Base-by-base conservation (phyloP, 192 early-diverging fungal genomes). In the Coemansia sp. region DNA sequence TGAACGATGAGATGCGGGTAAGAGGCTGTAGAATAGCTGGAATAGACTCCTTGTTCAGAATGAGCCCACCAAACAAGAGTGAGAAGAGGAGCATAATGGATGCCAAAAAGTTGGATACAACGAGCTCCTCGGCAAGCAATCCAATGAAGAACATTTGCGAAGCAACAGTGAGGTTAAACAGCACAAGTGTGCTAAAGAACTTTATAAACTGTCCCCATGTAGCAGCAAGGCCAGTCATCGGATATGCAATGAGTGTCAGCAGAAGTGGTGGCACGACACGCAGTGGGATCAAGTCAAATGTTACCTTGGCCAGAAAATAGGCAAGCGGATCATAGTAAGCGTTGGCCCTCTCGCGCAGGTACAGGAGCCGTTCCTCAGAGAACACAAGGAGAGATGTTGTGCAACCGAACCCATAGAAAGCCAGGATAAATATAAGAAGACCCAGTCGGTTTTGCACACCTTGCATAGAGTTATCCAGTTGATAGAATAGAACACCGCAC, bases 51-150 rank as follows among this genome's bases (percentile, higher is more conserved):
- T 91, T 91, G 79, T 97, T 97, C 45, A 97, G 74, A 22, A 97
- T 75, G 9, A 97, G 81, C 0, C 94, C 94, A 15, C 89, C 93
- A 73, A 95, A 97, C 17, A 97, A 62, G 84, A 97, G 92, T 31
- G 87, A 87, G 82, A 93, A 96, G 27, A 96, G 72, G 71, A 96
- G 91, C 28, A 90, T 82, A 55, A 96, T 84, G 3, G 86, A 91
- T 23, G 87, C 87, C 27, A 93, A 54, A 29, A 96, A 82, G 34
- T 88, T 90, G 13, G 92, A 85, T 14, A 92, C 75, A n/a, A 84
- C 87, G 30, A 87, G 70, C 58, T 94, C 89, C 20, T 84, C 73
- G 37, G 90, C 83, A 1, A 90, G 75, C n/a, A 95, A 83, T 20
- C 86, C 86, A 44, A 92, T 87, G 31, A 85, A 85, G 8, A 95